Conservation (phyloP, 345 rosid species). For the Anacardium occidentale region DNA sequence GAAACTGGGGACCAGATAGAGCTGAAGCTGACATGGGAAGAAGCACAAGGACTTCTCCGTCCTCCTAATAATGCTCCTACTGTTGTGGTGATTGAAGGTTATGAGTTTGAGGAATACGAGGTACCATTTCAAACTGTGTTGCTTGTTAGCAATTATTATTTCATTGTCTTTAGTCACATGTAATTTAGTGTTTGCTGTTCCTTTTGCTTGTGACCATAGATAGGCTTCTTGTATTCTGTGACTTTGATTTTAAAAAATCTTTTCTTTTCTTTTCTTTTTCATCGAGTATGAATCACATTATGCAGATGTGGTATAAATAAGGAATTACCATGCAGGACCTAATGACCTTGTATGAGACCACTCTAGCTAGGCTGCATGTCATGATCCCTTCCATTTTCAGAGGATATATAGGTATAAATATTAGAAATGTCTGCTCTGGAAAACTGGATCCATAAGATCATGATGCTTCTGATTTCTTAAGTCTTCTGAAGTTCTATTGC, state of each 20-base stretch:
- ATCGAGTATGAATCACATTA: neutral
- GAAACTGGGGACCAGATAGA: slow-evolving; percentile 75
- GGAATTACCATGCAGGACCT: neutral
- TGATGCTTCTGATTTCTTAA: neutral
- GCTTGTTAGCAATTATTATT: neutral
- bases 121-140: slow-evolving; percentile 35
- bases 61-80: slow-evolving; percentile 68
- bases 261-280: neutral
- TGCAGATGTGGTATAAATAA: neutral
- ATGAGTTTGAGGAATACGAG: slow-evolving; percentile 95
- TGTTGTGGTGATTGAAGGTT: slow-evolving; percentile 67
- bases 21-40: slow-evolving; percentile 88
- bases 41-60: slow-evolving; percentile 82
- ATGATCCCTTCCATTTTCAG: neutral
- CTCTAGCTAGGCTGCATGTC: neutral
- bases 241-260: neutral
- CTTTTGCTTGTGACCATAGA: slow-evolving; percentile 4
- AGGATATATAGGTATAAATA: neutral
- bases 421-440: neutral
- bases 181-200: neutral
- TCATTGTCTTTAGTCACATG: slow-evolving; percentile 15
- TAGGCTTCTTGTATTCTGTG: slow-evolving; percentile 2
- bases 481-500: neutral
- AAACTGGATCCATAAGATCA: neutral
- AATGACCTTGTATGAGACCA: neutral